phyloP scores from a whole-genome alignment of 1,284 basidiomycete genomes.

The Heterobasidion occidentale region DNA sequence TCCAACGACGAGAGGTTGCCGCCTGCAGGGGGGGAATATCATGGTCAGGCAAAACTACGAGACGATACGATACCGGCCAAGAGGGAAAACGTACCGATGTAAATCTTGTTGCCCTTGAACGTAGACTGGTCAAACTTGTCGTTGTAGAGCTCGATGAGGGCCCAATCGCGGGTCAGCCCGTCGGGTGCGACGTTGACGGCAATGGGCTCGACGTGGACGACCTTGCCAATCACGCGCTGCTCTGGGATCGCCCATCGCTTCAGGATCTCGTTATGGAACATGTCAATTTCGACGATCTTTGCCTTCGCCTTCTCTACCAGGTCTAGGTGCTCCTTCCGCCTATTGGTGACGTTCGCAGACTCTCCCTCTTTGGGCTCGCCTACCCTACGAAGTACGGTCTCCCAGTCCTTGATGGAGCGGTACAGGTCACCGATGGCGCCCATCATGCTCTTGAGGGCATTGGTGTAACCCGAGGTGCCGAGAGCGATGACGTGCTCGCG shows the following conservation, averaged over 20 bases:
- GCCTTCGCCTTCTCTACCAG: slow-evolving; percentile 16
- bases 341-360: slow-evolving; percentile 12
- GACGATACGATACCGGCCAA: too few species aligned
- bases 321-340: slow-evolving; percentile 16
- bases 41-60: too few species aligned
- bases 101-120: slow-evolving; percentile 28
- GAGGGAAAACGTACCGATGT: slow-evolving; percentile 17
- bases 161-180: slow-evolving; percentile 23
- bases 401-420: slow-evolving; percentile 17
- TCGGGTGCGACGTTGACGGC: slow-evolving; percentile 15
- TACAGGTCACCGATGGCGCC: slow-evolving; percentile 17
- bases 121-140: slow-evolving; percentile 18
- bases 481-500: slow-evolving; percentile 28
- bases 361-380: slow-evolving; percentile 16
- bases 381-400: slow-evolving; percentile 15
- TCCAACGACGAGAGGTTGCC: background rate
- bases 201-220: slow-evolving; percentile 23
- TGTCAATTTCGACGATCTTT: slow-evolving; percentile 12
- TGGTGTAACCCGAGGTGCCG: slow-evolving; percentile 20
- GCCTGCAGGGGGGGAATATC: background rate
- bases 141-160: slow-evolving; percentile 22
- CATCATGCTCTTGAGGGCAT: slow-evolving; percentile 23
- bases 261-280: slow-evolving; percentile 20
- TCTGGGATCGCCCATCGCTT: slow-evolving; percentile 13
- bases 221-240: slow-evolving; percentile 25